Evolutionary conservation across 805 yeast species (phyloP), one percentile per base, ranked within the genome.

Genomic region (Wickerhamiella bombiphila): DNA sequence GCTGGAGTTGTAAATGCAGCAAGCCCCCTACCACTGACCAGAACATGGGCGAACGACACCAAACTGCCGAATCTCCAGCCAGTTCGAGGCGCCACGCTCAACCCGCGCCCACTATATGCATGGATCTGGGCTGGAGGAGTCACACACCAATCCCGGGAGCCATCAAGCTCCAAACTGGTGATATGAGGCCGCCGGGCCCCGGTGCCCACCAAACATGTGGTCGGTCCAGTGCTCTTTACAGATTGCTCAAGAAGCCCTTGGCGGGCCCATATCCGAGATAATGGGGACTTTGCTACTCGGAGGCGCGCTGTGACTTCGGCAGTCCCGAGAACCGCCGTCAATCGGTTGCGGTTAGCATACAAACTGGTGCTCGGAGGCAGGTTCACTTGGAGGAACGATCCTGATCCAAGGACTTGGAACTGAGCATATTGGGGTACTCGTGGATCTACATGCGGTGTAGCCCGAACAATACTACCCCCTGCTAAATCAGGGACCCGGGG

Each of bases 381-480:
- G 66, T 83, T 62, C 80, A 88, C 59, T 65, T 91, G 53, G 94
- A 91, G 64, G 83, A 91, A 62, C 76, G 80, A 53, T 80, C 79
- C 57, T 81, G 97, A 96, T 82, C 91, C 52, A 14, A 48, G 29
- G 13, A 42, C 45, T 15, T 26, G 35, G 40, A 50, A 42, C 17
- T 38, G 25, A 13, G 51, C 40, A 20, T 29, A 32, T 28, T 36
- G 42, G 6, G 47, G 47, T 20, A 29, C 38, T 6, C 42, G 37
- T n/a, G 52, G 50, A 29, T 40, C 48, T n/a, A 42, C 42, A 2
- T 29, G 22, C n/a, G 49, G 45, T 21, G 44, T 28, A 13, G 46
- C 48, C 5, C 40, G 45, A 5, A 46, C 38, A 3, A 46, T 18
- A 29, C 36, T 42, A 18, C 36, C 41, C 22, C 47, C 45, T 38